Evolutionary conservation across 805 yeast genomes (phyloP).

Genomic region (Zygoascus ofunaensis): DNA sequence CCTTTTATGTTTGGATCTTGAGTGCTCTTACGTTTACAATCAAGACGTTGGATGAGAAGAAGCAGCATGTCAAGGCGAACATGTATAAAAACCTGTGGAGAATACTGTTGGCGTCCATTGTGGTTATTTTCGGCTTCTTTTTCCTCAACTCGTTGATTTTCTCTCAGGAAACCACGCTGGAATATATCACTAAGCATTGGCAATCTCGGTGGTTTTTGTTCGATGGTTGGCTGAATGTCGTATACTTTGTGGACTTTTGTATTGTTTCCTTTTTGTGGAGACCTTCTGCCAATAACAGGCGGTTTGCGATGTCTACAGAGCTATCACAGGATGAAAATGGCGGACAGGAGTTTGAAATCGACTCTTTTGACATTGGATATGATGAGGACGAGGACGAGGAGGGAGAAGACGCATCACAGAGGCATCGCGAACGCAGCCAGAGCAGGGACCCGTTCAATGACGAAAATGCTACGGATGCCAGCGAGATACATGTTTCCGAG

Average conservation of each 20-base stretch:
- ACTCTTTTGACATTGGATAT: constrained; percentile 38
- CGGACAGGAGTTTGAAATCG: constrained; percentile 58
- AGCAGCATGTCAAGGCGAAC: constrained; percentile 81
- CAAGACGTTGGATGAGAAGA: constrained; percentile 63
- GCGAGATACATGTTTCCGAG: background rate
- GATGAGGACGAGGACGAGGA: constrained; percentile 28
- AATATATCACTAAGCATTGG: constrained; percentile 83
- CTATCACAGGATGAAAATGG: constrained; percentile 64
- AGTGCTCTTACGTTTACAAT: constrained; percentile 69
- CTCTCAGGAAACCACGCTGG: constrained; percentile 64
- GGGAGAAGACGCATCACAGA: constrained; percentile 1
- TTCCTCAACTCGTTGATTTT: constrained; percentile 59
- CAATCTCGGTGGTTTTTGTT: constrained; percentile 77
- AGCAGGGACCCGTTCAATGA: constrained; percentile 1
- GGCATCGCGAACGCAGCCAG: background rate
- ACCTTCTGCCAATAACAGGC: constrained; percentile 90
- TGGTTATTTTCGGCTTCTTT: constrained; percentile 62
- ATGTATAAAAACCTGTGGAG: constrained; percentile 76
- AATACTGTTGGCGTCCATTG: constrained; percentile 62
- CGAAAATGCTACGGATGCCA: background rate
- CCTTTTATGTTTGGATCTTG: constrained; percentile 67
- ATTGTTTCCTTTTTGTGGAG: constrained; percentile 90
- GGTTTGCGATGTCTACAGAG: constrained; percentile 91
- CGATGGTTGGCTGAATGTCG: constrained; percentile 92
- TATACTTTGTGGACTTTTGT: constrained; percentile 75